Evolutionary conservation across 139 green algal species (phyloP).

Genomic region (Coelastrella sp.): DNA sequence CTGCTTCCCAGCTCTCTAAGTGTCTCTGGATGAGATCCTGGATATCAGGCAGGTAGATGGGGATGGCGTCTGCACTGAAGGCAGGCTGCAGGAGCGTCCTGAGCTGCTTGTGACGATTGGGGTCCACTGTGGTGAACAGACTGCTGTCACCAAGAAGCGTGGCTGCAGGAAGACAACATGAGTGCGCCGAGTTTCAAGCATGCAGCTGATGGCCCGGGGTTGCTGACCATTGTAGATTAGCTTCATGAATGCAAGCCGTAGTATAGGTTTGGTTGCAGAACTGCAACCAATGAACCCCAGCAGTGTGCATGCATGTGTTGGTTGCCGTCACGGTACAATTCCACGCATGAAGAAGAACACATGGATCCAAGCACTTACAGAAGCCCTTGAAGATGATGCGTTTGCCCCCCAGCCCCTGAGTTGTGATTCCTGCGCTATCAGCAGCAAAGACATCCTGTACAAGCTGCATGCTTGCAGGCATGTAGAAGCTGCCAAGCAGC

Average conservation of each 20-base stretch:
- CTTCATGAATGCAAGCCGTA: too few relatives aligned
- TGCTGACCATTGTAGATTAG: too few relatives aligned
- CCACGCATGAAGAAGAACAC: too few relatives aligned
- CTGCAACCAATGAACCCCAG: too few relatives aligned
- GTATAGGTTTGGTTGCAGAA: too few relatives aligned
- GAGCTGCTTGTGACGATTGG: neutral
- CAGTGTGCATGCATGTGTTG: too few relatives aligned
- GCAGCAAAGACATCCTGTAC: conserved; percentile 25
- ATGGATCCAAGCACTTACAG: neutral
- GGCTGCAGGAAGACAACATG: neutral
- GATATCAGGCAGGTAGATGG: neutral
- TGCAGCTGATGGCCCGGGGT: neutral
- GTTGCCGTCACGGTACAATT: neutral
- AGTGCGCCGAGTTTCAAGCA: too few relatives aligned
- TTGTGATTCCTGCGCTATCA: neutral
- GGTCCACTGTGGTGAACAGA: neutral
- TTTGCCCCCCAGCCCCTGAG: conserved; percentile 10
- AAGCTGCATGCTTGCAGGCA: conserved; percentile 24
- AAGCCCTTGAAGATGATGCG: neutral
- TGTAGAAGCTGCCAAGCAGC: conserved; percentile 4
- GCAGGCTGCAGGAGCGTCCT: conserved; percentile 32
- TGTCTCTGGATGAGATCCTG: conserved; percentile 17
- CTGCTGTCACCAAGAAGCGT: conserved; percentile 16
- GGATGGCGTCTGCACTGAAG: conserved; percentile 12
- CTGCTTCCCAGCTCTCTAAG: conserved; percentile 30